Base-by-base conservation (phyloP, 164 flowering plant species). In the Taxillus chinensis region DNA sequence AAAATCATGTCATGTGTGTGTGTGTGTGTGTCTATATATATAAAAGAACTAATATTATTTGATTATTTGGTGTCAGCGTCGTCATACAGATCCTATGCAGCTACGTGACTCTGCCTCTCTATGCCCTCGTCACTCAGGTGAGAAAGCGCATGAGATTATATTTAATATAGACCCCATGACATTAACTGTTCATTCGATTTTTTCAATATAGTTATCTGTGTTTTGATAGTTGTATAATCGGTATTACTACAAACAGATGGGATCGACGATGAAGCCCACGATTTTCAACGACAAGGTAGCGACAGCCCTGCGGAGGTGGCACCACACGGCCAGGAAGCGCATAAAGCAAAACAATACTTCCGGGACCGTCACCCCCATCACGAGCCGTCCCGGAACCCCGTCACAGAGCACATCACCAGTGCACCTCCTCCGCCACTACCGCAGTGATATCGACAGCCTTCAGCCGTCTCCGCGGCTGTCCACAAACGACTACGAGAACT, bases 111-210 rank as follows among this genome's bases (percentile, higher is more conserved):
- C 84, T 91, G 39, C 97, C 97, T 39, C 87, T 85, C 3, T 88
- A 91, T 62, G 97, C 97, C 13, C 77, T 91, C 1, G 97, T 91
- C 2, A 83, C 90, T 62, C 97, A 90, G 86, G 97, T 85, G 57
- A 62, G 43, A 27, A 27, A 27, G 27, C 27, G 0, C 27, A 27
- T 27, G 27, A 27, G 27, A 27, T 27, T 27, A 27, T 27, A 27
- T 2, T 27, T 27, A 27, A 27, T 2, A 27, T 27, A 27, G 27
- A 27, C 27, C 27, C 0, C 27, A 27, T 27, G 27, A 27, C 27
- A 27, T 27, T 27, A 27, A 27, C 27, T 27, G 27, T 27, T 27
- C 27, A 27, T 27, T 27, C 27, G 27, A 27, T 43, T 6, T 43
- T 6, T 43, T 43, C 10, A 1, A 43, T 43, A 2, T 43, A 43